Conservation (phyloP, 768 basidiomycete genomes). For the Trametes elegans region DNA sequence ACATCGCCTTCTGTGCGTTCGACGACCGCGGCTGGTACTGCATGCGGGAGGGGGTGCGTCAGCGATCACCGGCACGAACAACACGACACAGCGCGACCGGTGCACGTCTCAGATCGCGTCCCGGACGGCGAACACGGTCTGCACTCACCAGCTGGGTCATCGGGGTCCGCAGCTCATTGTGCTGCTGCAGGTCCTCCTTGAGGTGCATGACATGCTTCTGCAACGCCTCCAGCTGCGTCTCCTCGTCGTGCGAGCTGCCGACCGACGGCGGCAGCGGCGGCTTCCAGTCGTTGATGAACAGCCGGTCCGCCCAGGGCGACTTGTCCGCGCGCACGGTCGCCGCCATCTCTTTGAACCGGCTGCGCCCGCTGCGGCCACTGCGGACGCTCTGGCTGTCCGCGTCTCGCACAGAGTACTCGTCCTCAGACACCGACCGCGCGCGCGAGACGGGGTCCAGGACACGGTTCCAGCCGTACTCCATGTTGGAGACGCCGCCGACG, state of each 20-base stretch:
- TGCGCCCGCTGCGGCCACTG: conserved; percentile 71
- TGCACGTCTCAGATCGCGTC: conserved; percentile 7
- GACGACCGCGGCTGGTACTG: conserved; percentile 80
- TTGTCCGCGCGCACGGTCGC: conserved; percentile 61
- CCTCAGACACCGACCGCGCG: conserved; percentile 54
- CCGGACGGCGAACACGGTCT: conserved; percentile 18
- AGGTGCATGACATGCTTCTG: conserved; percentile 75
- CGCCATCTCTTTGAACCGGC: conserved; percentile 67
- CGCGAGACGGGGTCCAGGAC: conserved; percentile 54
- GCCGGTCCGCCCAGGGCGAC: conserved; percentile 77
- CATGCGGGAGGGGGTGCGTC: conserved; percentile 5
- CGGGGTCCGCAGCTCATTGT: conserved; percentile 79
- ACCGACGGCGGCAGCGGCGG: conserved; percentile 82
- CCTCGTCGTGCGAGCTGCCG: conserved; percentile 86
- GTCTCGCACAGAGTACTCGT: conserved; percentile 46
- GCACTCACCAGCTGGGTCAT: conserved; percentile 73
- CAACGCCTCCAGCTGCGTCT: conserved; percentile 87
- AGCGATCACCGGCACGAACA: conserved; percentile 10
- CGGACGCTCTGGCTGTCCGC: conserved; percentile 63
- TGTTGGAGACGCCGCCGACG: conserved; percentile 94
- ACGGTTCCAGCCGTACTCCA: conserved; percentile 98
- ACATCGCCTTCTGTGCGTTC: conserved; percentile 71
- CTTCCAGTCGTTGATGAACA: conserved; percentile 91
- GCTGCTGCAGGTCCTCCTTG: conserved; percentile 76
- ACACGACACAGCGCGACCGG: too few relatives aligned